Evolutionary conservation across 768 basidiomycete genomes (phyloP).

Genomic region (Mrakia blollopis): DNA sequence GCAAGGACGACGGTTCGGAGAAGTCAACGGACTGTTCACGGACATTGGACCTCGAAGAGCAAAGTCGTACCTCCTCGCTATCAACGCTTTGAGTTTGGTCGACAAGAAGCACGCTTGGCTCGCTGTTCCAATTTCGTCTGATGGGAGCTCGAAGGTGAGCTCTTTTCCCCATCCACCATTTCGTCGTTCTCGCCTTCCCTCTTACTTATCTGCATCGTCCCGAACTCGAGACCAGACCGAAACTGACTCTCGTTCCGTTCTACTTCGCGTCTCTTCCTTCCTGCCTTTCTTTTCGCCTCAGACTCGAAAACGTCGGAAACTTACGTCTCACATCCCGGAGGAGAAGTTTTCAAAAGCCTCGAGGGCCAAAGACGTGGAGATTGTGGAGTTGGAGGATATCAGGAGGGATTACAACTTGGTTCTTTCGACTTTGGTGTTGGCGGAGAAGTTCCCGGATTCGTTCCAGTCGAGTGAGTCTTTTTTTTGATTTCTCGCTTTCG

Average conservation of each 20-base stretch:
- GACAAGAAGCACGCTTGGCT: conserved; percentile 81
- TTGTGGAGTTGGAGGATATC: conserved; percentile 68
- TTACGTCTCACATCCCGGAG: conserved; percentile 72
- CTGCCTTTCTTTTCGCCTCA: conserved; percentile 39
- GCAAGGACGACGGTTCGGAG: conserved; percentile 70
- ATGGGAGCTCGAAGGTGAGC: not conserved
- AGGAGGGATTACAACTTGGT: conserved; percentile 57
- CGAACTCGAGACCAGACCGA: too few relatives aligned
- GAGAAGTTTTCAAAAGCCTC: conserved; percentile 52
- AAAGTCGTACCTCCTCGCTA: conserved; percentile 64
- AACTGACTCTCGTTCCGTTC: not conserved
- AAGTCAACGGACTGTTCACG: conserved; percentile 46
- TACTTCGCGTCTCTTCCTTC: not conserved
- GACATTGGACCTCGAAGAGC: conserved; percentile 70
- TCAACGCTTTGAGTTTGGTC: conserved; percentile 79
- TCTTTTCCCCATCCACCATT: not conserved
- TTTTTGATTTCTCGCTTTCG: too few relatives aligned
- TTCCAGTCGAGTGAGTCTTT: conserved; percentile 44
- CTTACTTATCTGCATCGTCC: not conserved
- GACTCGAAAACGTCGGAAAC: conserved; percentile 65
- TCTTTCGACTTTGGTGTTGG: conserved; percentile 69
- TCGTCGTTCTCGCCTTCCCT: too few relatives aligned
- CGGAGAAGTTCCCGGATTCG: conserved; percentile 58
- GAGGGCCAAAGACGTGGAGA: conserved; percentile 65
- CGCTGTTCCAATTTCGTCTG: conserved; percentile 55